These are phyloP conservation scores for Leptosphaerulina australis DNA, from an alignment of 2,329 filamentous ascomycete genomes.

Conservation along the genomic window DNA sequence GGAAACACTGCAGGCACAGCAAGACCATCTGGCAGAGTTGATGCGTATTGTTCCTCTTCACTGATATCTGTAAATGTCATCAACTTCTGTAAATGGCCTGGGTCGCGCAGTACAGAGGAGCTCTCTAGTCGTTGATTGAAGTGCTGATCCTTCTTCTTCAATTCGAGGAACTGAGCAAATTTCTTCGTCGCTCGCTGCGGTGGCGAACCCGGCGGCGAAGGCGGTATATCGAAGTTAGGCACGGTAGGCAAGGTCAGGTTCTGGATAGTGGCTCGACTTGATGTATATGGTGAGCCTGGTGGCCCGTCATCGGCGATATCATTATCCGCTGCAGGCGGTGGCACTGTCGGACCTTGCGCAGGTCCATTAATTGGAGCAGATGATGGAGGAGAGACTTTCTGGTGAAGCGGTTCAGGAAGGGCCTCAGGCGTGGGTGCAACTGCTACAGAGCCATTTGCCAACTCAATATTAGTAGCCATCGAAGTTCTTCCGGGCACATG, in stretches of 20 bases:
- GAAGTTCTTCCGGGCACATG: slow-evolving; percentile 35
- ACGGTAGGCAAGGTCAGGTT: slow-evolving; percentile 75
- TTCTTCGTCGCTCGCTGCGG: slow-evolving; percentile 63
- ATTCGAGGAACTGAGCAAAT: slow-evolving; percentile 73
- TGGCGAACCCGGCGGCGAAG: slow-evolving; percentile 68
- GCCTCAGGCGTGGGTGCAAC: slow-evolving; percentile 21
- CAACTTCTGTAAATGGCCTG: slow-evolving; percentile 73
- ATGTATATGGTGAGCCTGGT: slow-evolving; percentile 68
- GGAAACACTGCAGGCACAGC: slow-evolving; percentile 51
- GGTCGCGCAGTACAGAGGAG: slow-evolving; percentile 72
- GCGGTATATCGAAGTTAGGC: slow-evolving; percentile 75
- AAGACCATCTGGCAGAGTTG: slow-evolving; percentile 55
- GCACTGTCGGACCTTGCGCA: slow-evolving; percentile 35
- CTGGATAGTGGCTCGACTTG: slow-evolving; percentile 67
- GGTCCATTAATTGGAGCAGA: slow-evolving; percentile 33
- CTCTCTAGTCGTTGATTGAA: slow-evolving; percentile 77
- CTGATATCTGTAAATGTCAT: slow-evolving; percentile 69
- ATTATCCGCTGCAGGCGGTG: slow-evolving; percentile 27
- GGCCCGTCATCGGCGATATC: slow-evolving; percentile 25
- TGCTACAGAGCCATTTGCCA: slow-evolving; percentile 31
- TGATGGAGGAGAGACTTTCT: slow-evolving; percentile 14
- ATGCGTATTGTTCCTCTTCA: slow-evolving; percentile 67
- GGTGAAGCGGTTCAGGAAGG: slow-evolving; percentile 13
- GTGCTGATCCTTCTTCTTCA: slow-evolving; percentile 78
- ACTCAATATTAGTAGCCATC: slow-evolving; percentile 57